phyloP scores from a whole-genome alignment of 192 early-diverging fungal genomes.

The Linnemannia hyalina region DNA sequence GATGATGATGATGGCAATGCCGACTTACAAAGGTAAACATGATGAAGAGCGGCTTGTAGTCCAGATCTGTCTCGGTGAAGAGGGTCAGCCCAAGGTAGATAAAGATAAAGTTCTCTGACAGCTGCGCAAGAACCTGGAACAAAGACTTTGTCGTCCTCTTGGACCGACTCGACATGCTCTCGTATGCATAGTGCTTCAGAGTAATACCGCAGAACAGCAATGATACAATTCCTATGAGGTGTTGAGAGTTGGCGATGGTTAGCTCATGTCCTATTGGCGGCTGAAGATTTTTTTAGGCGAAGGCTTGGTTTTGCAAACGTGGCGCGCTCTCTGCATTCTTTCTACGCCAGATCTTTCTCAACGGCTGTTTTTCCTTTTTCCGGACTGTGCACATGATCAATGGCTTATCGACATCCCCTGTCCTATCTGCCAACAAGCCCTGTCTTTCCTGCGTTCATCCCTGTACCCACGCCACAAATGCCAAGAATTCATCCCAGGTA shows the following conservation, averaged over 20 bases:
- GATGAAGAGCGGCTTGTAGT: conserved; percentile 83
- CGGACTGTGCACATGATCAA: not conserved
- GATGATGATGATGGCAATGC: not conserved
- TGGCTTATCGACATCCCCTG: not conserved
- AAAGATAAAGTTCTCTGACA: conserved; percentile 98
- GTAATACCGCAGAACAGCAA: conserved; percentile 94
- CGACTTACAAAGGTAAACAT: conserved; percentile 73
- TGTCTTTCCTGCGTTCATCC: not conserved
- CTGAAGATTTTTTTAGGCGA: not conserved
- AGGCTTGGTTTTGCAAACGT: not conserved
- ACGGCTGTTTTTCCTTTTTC: not conserved
- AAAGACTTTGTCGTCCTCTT: conserved; percentile 90
- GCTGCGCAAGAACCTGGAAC: conserved; percentile 92
- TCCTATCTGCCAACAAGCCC: not conserved
- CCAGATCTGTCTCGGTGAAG: conserved; percentile 83
- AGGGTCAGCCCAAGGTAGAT: conserved; percentile 95
- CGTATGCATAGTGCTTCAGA: conserved; percentile 94
- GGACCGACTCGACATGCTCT: conserved; percentile 85
- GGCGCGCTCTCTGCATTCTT: not conserved
- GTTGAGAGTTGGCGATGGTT: not conserved
- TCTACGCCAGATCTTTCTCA: not conserved
- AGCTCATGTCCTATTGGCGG: not conserved
- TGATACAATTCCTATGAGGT: conserved; percentile 80
- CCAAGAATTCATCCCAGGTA: not conserved
- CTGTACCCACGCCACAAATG: not conserved